Evolutionary conservation across 139 green algal genomes (phyloP).

Genomic region (Haematococcus lacustris): DNA sequence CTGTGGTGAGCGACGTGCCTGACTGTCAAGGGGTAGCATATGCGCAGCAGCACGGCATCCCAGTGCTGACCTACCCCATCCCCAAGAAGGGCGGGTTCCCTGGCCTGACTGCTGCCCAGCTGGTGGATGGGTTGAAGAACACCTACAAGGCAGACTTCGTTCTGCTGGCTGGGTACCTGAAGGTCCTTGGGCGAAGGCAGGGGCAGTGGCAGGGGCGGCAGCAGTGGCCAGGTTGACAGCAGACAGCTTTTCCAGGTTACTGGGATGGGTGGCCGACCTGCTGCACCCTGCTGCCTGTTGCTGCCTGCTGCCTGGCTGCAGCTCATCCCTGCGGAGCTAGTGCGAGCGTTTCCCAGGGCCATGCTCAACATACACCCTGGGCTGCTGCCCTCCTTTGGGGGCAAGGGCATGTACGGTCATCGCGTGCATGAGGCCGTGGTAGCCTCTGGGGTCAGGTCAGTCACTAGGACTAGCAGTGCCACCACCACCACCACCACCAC

Average conservation of each 20-base stretch:
- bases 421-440: constrained; percentile 91
- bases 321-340: constrained; percentile 76
- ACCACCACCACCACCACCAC: too few species aligned
- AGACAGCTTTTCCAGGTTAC: too few species aligned
- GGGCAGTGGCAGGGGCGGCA: not conserved
- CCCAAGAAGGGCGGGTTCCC: constrained; percentile 50
- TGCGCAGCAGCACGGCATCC: constrained; percentile 65
- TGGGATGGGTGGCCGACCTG: too few species aligned
- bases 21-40: constrained; percentile 73
- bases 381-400: constrained; percentile 93
- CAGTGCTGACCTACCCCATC: constrained; percentile 62
- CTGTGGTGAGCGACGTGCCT: constrained; percentile 73
- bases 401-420: constrained; percentile 88
- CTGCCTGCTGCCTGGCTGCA: constrained; percentile 18
- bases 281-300: too few species aligned
- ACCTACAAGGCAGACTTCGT: constrained; percentile 64
- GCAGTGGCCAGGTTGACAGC: too few species aligned
- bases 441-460: constrained; percentile 67
- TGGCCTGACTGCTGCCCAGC: constrained; percentile 38
- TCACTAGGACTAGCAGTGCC: not conserved
- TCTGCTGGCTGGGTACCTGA: constrained; percentile 91
- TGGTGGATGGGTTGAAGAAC: constrained; percentile 42
- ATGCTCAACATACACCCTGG: constrained; percentile 99
- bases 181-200: too few species aligned
- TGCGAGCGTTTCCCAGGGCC: constrained; percentile 54